phyloP scores from a whole-genome alignment of 345 rosid genomes.

The Syzygium oleosum region DNA sequence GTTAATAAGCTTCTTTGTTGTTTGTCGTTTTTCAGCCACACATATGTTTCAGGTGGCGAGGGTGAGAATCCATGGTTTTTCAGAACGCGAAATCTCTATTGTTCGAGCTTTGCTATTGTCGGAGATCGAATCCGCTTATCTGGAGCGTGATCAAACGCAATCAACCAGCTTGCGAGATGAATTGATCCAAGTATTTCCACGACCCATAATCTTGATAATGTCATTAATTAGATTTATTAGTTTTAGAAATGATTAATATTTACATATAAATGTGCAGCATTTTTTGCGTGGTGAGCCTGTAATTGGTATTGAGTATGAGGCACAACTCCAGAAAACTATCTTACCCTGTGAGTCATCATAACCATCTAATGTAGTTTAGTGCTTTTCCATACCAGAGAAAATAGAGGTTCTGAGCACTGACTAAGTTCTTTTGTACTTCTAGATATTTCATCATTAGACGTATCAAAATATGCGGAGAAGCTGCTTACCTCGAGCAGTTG shows the following conservation, averaged over 20 bases:
- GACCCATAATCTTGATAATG: neutral
- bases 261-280: constrained; percentile 13
- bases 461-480: constrained; percentile 70
- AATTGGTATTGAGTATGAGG: constrained; percentile 79
- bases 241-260: neutral
- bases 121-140: constrained; percentile 88
- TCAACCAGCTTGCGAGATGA: constrained; percentile 87
- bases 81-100: constrained; percentile 80
- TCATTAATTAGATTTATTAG: neutral
- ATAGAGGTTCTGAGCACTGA: neutral
- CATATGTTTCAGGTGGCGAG: constrained; percentile 63
- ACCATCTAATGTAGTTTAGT: neutral
- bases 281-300: constrained; percentile 80
- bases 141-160: constrained; percentile 91
- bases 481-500: constrained; percentile 63
- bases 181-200: constrained; percentile 57
- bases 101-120: constrained; percentile 80
- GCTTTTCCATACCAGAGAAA: neutral
- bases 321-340: constrained; percentile 82
- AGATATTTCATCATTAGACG: constrained; percentile 78
- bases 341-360: constrained; percentile 60
- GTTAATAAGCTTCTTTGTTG: neutral
- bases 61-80: constrained; percentile 84
- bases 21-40: constrained; percentile 4
- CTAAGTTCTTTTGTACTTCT: constrained; percentile 5